Base-by-base conservation (phyloP, 768 basidiomycete genomes). In the Saitozyma podzolica region DNA sequence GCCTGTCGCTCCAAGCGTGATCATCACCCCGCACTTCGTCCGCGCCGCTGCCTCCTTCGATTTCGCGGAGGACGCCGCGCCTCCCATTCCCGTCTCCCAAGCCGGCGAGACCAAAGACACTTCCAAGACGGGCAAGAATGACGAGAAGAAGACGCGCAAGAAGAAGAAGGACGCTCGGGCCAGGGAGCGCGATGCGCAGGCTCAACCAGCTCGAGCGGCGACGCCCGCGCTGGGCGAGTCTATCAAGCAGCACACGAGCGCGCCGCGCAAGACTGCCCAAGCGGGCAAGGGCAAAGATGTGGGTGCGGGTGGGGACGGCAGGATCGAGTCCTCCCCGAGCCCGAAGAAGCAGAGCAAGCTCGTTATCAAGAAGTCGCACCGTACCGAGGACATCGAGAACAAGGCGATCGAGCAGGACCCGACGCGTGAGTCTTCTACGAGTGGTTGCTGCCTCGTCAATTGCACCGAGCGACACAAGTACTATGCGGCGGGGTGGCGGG, bases 1-100 rank as follows among this genome's bases (percentile, higher is more conserved):
- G 19, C 67, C 62, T 19, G 17, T 56, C 11, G 54, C 70, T 13
- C 63, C 74, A 10, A 63, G 54, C 41, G 71, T 70, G 10, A 72
- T 78, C 63, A 61, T 75, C 58, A 79, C 77, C 8, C 77, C 77
- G 40, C 74, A 77, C 50, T 79, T 79, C 56, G 74, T 79, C 14
- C 66, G 77, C 11, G 71, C 71, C 4, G 77, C 77, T 10, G 68
- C 74, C 13, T 64, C 62, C 3, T 68, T 58, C 55, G 74, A 71
- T 29, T 29, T 29, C 41, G 59, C 54, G 6, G 61, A 61, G n/a
- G 42, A 57, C 17, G 41, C 48, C 17, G 47, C 59, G 8, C 57
- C 63, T 61, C 58, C 63, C 9, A 19, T 61, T 9, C 61, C 61
- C 2, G 42, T 45, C 20, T 10, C 29, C 11, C 16, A 29, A 29